Base-by-base conservation (phyloP, 768 basidiomycete species). In the Exidia glandulosa region DNA sequence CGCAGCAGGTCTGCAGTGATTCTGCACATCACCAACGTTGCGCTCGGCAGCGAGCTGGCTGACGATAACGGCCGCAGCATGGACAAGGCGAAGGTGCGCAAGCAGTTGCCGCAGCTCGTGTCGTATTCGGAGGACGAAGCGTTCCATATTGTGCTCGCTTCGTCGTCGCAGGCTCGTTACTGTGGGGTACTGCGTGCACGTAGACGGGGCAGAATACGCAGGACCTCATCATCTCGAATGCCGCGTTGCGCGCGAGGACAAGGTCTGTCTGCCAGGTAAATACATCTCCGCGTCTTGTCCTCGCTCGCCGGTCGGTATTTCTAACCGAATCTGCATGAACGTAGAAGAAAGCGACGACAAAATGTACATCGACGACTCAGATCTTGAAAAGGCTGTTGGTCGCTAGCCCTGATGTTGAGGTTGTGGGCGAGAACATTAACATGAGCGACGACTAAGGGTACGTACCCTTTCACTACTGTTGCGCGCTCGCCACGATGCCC, bases 251-350 rank as follows among this genome's bases (percentile, higher is more conserved):
- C 93, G 93, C 60, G 87, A 90, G 75, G 95, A 96, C 70, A 74
- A 85, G 56, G 78, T 93, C 56, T 83, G 90, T 73, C 73, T 94
- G 62, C 84, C 85, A 63, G 91, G 92, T 58, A 91, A 93, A 72
- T 93, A 91, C 72, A 81, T 94, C 69, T 82, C 87, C 87, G 71
- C 50, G 77, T 68, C 41, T 61, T n/a, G n/a, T n/a, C n/a, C n/a
- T n/a, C n/a, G n/a, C n/a, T n/a, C n/a, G n/a, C n/a, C n/a, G n/a
- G n/a, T n/a, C n/a, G n/a, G n/a, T n/a, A n/a, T n/a, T n/a, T n/a
- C n/a, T n/a, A n/a, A n/a, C n/a, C n/a, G n/a, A n/a, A n/a, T n/a
- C n/a, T n/a, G n/a, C n/a, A n/a, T n/a, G n/a, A n/a, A n/a, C n/a
- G n/a, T n/a, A n/a, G n/a, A n/a, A n/a, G n/a, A n/a, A n/a, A n/a